Evolutionary conservation across 2,329 filamentous ascomycete genomes (phyloP).

Genomic region (Westerdykella aurantiaca): DNA sequence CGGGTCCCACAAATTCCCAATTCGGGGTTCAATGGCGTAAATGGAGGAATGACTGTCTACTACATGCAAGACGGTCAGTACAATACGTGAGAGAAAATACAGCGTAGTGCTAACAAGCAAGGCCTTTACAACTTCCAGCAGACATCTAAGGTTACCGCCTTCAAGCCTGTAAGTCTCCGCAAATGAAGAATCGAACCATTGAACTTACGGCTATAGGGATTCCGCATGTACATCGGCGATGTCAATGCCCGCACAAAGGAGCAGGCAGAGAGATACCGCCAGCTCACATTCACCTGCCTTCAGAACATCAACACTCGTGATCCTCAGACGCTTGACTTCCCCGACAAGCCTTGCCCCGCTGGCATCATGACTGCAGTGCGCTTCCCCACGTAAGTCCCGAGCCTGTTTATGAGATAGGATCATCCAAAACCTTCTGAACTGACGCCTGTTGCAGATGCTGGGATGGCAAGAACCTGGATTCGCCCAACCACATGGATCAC

Average conservation of each 20-base stretch:
- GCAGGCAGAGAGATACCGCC: conserved; percentile 37
- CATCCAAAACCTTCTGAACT: background rate
- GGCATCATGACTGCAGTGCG: conserved; percentile 41
- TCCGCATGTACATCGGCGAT: conserved; percentile 25
- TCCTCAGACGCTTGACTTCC: conserved; percentile 39
- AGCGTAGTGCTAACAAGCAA: conserved; percentile 40
- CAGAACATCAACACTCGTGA: conserved; percentile 35
- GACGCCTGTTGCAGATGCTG: conserved; percentile 10
- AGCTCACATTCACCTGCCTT: conserved; percentile 44
- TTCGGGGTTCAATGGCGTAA: conserved; percentile 17
- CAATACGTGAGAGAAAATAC: conserved; percentile 22
- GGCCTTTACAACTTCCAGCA: conserved; percentile 19
- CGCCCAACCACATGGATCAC: conserved; percentile 31
- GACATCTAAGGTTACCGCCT: conserved; percentile 38
- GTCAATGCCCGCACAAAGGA: conserved; percentile 25
- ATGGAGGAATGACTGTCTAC: conserved; percentile 20
- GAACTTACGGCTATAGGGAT: conserved; percentile 20
- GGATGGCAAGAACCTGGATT: conserved; percentile 20
- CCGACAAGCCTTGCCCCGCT: conserved; percentile 32
- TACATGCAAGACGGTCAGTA: conserved; percentile 26
- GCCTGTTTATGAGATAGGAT: background rate
- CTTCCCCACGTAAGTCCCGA: conserved; percentile 26
- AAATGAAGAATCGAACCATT: background rate
- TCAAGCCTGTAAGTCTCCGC: conserved; percentile 23
- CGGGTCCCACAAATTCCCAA: conserved; percentile 14